Base-by-base conservation (phyloP, 805 yeast genomes). In the Candida morakotiae region DNA sequence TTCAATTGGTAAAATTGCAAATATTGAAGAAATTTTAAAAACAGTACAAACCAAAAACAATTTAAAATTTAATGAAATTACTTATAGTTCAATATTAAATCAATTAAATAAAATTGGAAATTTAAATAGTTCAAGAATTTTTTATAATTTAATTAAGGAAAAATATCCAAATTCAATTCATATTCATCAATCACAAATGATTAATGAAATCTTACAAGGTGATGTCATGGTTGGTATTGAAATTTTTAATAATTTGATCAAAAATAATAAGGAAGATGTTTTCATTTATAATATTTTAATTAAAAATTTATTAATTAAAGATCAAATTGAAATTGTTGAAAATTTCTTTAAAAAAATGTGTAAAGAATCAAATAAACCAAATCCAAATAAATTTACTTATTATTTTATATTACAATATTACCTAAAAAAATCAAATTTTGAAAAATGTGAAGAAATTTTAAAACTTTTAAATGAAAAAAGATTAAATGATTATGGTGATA, bases 361-460 rank as follows among this genome's bases (percentile, higher is more conserved):
- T 20, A 53, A 55, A 39, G 11, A 28, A 11, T 26, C 47, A 21
- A 38, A 43, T 9, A 42, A 46, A 11, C 78, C 81, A n/a, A 77
- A 77, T 49, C 78, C 81, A n/a, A 77, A 77, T 49, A 51, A 58
- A 40, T 77, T 49, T 60, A 73, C 81, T 5, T 77, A 51, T 53
- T 75, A 62, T 53, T 75, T 57, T 55, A 49, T 77, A 46, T 48
- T 77, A 36, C 56, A 52, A 30, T 67, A 67, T 46, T 73, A 65
- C 33, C 34, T 51, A 25, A 53, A 52, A 27, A 48, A 49, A 24
- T 55, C 58, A 19, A 64, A 71, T 42, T 37, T 34, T 16, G 53
- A 51, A 9, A 53, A 56, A 32, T 47, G 65, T 16, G 62, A 66
- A 41, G 53, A 43, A 42, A 49, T 72, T 13, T 42, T 77, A 16